Conservation (phyloP, 2,329 filamentous ascomycete genomes). For the Pseudogymnoascus sp. region DNA sequence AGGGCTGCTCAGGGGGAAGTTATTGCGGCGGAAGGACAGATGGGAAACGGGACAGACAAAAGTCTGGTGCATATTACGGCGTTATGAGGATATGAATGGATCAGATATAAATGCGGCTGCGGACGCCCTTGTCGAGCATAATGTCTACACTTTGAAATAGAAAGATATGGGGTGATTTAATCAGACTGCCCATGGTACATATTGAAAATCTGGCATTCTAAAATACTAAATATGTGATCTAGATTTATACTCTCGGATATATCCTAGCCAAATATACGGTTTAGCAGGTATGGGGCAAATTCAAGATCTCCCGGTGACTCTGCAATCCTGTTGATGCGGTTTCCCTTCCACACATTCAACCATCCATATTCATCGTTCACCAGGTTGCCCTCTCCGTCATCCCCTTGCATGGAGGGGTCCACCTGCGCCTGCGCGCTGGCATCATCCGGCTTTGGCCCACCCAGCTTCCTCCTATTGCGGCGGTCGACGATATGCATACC, state of each 20-base stretch:
- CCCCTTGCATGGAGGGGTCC: slow-evolving; percentile 25
- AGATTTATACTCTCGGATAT: slow-evolving; percentile 3
- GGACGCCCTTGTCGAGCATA: neutral
- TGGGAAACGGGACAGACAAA: slow-evolving; percentile 7
- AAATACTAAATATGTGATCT: neutral
- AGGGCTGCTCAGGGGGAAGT: neutral
- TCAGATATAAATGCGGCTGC: neutral
- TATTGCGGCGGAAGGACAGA: neutral
- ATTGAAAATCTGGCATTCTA: neutral
- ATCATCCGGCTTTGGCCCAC: slow-evolving; percentile 28
- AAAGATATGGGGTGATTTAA: neutral
- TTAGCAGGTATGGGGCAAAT: slow-evolving; percentile 59
- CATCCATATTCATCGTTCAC: slow-evolving; percentile 68
- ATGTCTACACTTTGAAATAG: neutral
- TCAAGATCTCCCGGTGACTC: slow-evolving; percentile 56
- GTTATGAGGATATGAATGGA: slow-evolving; percentile 17
- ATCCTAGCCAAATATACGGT: slow-evolving; percentile 48
- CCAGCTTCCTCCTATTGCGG: slow-evolving; percentile 48
- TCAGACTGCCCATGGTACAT: neutral
- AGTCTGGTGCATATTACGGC: slow-evolving; percentile 26
- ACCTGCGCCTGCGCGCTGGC: slow-evolving; percentile 29
- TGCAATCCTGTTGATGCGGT: slow-evolving; percentile 69
- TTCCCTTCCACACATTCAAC: slow-evolving; percentile 66
- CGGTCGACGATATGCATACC: slow-evolving; percentile 84
- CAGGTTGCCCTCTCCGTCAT: slow-evolving; percentile 40